These are phyloP conservation scores for Oryza glumipatula DNA, from an alignment of 176 grass and related monocot genomes.

Conservation along the genomic window DNA sequence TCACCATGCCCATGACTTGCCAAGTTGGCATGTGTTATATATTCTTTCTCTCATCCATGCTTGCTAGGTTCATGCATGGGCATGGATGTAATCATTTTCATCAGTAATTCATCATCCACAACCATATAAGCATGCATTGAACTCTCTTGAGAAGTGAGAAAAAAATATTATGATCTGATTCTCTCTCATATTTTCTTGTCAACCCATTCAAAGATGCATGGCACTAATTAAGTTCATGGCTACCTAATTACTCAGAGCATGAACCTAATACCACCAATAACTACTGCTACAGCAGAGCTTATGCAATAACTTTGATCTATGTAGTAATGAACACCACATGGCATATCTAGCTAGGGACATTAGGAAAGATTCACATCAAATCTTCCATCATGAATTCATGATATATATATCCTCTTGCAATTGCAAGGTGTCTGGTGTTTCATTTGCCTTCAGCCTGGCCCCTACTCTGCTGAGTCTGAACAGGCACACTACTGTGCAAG, in stretches of 20 bases:
- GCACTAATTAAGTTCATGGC: neutral
- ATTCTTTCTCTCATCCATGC: neutral
- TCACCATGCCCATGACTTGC: conserved; percentile 22
- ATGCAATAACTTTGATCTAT: conserved; percentile 17
- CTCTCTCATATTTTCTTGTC: neutral
- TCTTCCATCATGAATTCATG: neutral
- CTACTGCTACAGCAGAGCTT: neutral
- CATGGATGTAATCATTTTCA: neutral
- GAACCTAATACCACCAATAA: neutral
- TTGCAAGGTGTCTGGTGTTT: conserved; percentile 13
- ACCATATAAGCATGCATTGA: conserved; percentile 20
- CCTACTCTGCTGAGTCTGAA: conserved; percentile 18
- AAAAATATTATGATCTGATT: conserved; percentile 6
- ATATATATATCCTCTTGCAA: neutral
- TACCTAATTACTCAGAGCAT: neutral
- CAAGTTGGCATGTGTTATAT: conserved; percentile 30
- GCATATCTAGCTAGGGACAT: conserved; percentile 24
- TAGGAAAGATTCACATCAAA: conserved; percentile 24
- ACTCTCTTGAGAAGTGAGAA: neutral
- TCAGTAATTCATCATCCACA: neutral
- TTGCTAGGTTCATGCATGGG: conserved; percentile 33
- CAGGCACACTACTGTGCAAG: conserved; percentile 34
- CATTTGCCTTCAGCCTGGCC: neutral
- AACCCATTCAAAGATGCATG: conserved; percentile 4
- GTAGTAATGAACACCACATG: conserved; percentile 24